phyloP scores from a whole-genome alignment of 1,139 yeast species.

The Debaryomyces singareniensis region DNA sequence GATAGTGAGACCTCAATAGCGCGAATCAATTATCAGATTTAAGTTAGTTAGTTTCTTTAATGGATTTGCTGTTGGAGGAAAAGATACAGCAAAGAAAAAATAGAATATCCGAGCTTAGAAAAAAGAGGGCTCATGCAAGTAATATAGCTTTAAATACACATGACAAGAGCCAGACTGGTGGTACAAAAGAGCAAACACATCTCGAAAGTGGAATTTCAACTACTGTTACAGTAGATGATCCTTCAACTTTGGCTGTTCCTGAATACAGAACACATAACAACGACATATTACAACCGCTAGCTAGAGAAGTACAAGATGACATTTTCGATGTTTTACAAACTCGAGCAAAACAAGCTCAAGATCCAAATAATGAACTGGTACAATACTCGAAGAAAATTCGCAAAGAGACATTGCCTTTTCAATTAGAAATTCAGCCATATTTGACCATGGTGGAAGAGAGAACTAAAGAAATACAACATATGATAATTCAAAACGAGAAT shows the following conservation, averaged over 20 bases:
- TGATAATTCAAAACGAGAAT: conserved; percentile 19
- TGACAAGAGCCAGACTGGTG: not conserved
- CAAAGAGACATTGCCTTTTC: conserved; percentile 11
- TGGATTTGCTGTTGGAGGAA: too few relatives aligned
- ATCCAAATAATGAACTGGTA: conserved; percentile 1
- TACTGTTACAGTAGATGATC: not conserved
- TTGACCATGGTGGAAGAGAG: conserved; percentile 20
- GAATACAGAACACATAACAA: conserved; percentile 7
- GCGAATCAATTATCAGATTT: too few relatives aligned
- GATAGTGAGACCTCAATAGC: too few relatives aligned
- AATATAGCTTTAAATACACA: not conserved
- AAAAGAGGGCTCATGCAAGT: not conserved
- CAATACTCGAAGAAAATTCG: too few relatives aligned
- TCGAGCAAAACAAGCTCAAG: conserved; percentile 4
- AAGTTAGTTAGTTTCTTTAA: too few relatives aligned
- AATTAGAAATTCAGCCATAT: conserved; percentile 21
- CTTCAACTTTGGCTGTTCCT: conserved; percentile 6
- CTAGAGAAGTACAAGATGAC: conserved; percentile 17
- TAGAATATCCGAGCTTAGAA: conserved; percentile 13
- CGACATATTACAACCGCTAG: conserved; percentile 25
- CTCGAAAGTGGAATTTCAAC: not conserved
- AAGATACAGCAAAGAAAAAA: conserved; percentile 10
- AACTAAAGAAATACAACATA: conserved; percentile 24
- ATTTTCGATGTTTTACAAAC: conserved; percentile 10
- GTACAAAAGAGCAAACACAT: conserved; percentile 8